These are phyloP conservation scores for Tylopilus subfusipes DNA, from an alignment of 768 basidiomycete genomes.

Conservation along the genomic window DNA sequence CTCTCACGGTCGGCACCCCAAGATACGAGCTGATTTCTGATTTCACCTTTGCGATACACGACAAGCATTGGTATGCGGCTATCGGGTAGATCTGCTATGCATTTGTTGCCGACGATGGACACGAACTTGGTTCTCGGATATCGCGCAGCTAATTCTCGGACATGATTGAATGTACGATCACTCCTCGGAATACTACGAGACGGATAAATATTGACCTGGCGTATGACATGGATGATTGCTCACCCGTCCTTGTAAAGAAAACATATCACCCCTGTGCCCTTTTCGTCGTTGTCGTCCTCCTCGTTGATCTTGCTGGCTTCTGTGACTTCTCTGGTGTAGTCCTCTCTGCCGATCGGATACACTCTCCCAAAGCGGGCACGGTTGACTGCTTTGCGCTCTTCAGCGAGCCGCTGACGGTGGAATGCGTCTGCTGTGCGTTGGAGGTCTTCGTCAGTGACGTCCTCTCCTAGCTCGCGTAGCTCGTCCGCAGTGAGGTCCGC, in stretches of 20 bases:
- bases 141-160: conserved; percentile 69
- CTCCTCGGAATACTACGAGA: conserved; percentile 71
- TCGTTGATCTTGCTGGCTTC: conserved; percentile 79
- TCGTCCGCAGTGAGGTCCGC: conserved; percentile 61
- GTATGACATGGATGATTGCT: conserved; percentile 27
- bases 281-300: conserved; percentile 58
- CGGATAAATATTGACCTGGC: background rate
- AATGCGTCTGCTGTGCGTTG: conserved; percentile 70
- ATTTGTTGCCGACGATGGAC: conserved; percentile 91
- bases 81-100: conserved; percentile 95
- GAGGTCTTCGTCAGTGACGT: conserved; percentile 70
- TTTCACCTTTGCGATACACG: conserved; percentile 89
- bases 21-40: conserved; percentile 78
- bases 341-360: conserved; percentile 86
- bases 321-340: conserved; percentile 93
- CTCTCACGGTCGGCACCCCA: conserved; percentile 82
- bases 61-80: conserved; percentile 87
- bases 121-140: conserved; percentile 95
- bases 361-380: conserved; percentile 77
- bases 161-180: conserved; percentile 67
- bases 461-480: conserved; percentile 66
- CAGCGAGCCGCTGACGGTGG: conserved; percentile 58
- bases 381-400: conserved; percentile 55
- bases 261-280: conserved; percentile 90
- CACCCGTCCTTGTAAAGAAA: conserved; percentile 95